These are phyloP conservation scores for Leucocoprinus leucothites DNA, from an alignment of 768 basidiomycete genomes.

Conservation along the genomic window DNA sequence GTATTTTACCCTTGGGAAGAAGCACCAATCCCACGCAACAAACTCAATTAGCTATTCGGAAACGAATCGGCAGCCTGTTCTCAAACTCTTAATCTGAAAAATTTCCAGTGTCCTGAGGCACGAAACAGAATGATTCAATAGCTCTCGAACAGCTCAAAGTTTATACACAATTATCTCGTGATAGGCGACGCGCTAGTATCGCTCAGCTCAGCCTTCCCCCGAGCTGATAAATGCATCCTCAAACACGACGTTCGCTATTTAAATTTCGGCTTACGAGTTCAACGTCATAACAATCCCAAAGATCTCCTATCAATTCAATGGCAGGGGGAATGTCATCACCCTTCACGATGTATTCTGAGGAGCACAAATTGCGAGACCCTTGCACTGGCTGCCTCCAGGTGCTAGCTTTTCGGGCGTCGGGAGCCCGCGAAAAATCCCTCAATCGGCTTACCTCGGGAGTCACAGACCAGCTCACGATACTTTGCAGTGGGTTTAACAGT, in stretches of 20 bases:
- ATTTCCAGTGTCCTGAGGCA: no score
- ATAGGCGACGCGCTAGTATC: no score
- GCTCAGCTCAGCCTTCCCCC: background rate
- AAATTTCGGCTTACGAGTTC: background rate
- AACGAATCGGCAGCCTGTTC: no score
- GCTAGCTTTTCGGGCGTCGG: background rate
- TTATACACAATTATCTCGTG: no score
- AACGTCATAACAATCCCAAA: background rate
- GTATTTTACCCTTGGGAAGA: no score
- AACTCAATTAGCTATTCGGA: no score
- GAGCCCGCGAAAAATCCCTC: background rate
- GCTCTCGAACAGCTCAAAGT: no score
- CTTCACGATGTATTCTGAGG: no score
- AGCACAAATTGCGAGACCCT: background rate
- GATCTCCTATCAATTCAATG: background rate
- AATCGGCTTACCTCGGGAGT: background rate
- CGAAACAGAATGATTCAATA: no score
- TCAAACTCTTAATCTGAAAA: no score
- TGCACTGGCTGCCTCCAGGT: background rate
- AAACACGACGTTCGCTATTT: background rate
- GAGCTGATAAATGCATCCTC: background rate
- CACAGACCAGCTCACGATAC: background rate
- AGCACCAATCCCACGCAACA: no score
- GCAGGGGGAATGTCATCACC: no score
- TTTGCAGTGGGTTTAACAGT: background rate